These are phyloP conservation scores for Pleurotus salmoneostramineus DNA, from an alignment of 768 basidiomycete genomes.

Conservation along the genomic window DNA sequence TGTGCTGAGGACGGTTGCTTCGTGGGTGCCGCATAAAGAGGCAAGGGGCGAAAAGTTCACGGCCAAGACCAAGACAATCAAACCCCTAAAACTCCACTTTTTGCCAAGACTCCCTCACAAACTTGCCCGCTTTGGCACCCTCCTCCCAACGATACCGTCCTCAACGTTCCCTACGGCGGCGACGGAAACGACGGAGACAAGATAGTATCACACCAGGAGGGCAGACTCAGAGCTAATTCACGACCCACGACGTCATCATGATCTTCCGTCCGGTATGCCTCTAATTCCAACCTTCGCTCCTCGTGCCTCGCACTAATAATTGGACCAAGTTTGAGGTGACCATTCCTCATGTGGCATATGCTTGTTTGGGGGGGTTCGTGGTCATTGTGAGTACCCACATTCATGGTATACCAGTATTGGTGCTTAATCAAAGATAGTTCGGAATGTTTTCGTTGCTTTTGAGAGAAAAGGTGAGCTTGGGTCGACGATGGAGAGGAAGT, in stretches of 20 bases:
- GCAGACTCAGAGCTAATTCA: neutral
- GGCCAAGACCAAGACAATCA: neutral
- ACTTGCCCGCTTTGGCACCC: neutral
- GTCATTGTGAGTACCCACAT: slow-evolving; percentile 46
- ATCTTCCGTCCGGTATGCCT: slow-evolving; percentile 7
- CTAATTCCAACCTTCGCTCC: neutral
- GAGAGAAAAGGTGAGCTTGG: slow-evolving; percentile 67
- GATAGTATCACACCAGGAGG: neutral
- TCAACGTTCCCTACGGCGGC: neutral
- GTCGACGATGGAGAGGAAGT: slow-evolving; percentile 1
- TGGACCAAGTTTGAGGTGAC: slow-evolving; percentile 41
- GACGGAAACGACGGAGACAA: neutral
- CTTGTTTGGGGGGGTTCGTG: slow-evolving; percentile 64
- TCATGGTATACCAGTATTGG: neutral
- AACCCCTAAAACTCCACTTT: slow-evolving; percentile 3
- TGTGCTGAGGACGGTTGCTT: neutral
- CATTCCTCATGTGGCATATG: slow-evolving; percentile 60
- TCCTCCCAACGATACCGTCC: neutral
- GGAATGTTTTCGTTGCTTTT: slow-evolving; percentile 94
- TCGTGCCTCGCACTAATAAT: neutral
- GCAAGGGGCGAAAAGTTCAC: neutral
- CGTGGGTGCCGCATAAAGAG: neutral
- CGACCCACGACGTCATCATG: slow-evolving; percentile 6
- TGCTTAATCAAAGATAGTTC: slow-evolving; percentile 48
- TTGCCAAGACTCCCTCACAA: neutral